These are phyloP conservation scores for Diaporthe vexans DNA, from an alignment of 2,329 filamentous ascomycete species.

Conservation along the genomic window DNA sequence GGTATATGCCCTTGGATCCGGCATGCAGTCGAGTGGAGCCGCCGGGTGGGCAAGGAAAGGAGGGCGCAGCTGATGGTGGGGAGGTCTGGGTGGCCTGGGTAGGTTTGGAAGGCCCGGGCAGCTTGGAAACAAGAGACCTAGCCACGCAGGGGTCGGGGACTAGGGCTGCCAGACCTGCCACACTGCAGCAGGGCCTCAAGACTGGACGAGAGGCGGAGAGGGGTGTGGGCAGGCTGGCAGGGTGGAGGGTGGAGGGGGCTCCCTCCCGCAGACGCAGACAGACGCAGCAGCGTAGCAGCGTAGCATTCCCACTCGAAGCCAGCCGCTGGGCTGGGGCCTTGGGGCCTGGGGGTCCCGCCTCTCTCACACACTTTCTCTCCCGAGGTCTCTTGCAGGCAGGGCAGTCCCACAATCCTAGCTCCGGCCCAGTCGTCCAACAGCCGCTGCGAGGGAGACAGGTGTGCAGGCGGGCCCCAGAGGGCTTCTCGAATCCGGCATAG, in stretches of 20 bases:
- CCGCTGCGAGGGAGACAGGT: constrained; percentile 32
- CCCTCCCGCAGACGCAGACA: constrained; percentile 30
- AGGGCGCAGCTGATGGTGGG: constrained; percentile 39
- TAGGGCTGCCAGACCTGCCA: constrained; percentile 25
- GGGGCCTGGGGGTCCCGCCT: constrained; percentile 27
- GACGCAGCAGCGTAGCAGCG: constrained; percentile 18
- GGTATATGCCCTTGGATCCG: constrained; percentile 27
- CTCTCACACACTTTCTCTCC: neutral
- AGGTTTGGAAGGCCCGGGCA: constrained; percentile 9
- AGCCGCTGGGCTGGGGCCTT: constrained; percentile 26
- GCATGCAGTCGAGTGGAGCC: constrained; percentile 38
- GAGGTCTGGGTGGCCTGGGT: constrained; percentile 22
- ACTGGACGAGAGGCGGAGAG: neutral
- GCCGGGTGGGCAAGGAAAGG: constrained; percentile 38
- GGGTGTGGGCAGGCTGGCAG: neutral
- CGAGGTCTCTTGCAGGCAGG: neutral
- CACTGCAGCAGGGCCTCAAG: neutral
- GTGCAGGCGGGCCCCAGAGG: constrained; percentile 20
- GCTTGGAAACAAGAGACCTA: constrained; percentile 35
- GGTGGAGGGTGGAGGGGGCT: constrained; percentile 22
- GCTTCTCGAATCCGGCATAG: constrained; percentile 30
- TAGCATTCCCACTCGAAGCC: constrained; percentile 4
- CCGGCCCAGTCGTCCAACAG: constrained; percentile 33
- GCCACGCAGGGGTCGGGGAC: constrained; percentile 36
- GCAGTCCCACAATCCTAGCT: constrained; percentile 20